phyloP scores from a whole-genome alignment of 2,329 filamentous ascomycete genomes.

The Dothidotthia symphoricarpi region DNA sequence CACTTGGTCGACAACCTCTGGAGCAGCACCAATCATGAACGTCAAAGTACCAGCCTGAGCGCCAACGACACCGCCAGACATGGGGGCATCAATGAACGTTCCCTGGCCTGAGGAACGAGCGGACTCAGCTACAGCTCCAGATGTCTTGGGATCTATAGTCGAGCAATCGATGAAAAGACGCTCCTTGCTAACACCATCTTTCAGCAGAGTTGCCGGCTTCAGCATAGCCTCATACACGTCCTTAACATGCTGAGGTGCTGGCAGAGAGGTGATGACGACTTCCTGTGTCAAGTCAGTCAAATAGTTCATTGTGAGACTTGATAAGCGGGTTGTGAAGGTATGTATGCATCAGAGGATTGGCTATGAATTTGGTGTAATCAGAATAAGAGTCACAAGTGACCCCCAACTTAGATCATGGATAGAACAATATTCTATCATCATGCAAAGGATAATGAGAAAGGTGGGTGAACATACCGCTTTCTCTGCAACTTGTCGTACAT shows the following conservation, averaged over 20 bases:
- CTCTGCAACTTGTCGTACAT: constrained; percentile 62
- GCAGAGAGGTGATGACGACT: constrained; percentile 82
- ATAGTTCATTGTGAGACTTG: constrained; percentile 1
- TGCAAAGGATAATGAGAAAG: constrained; percentile 15
- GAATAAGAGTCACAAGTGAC: constrained; percentile 53
- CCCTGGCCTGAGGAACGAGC: constrained; percentile 67
- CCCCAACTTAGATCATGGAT: constrained; percentile 75
- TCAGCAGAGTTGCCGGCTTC: constrained; percentile 54
- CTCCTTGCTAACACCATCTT: constrained; percentile 51
- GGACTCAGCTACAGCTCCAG: constrained; percentile 69
- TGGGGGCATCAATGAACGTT: constrained; percentile 87
- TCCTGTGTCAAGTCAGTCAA: constrained; percentile 56
- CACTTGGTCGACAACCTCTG: constrained; percentile 60
- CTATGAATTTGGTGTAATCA: constrained; percentile 66
- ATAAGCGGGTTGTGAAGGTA: constrained; percentile 6
- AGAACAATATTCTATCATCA: constrained; percentile 54
- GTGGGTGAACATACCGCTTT: constrained; percentile 57
- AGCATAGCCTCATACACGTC: constrained; percentile 78
- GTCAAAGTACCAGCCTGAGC: constrained; percentile 83
- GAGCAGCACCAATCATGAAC: constrained; percentile 84
- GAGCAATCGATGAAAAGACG: constrained; percentile 94
- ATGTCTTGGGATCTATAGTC: constrained; percentile 89
- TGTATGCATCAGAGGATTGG: constrained; percentile 67
- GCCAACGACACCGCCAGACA: constrained; percentile 94
- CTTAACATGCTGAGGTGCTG: constrained; percentile 84